Base-by-base conservation (phyloP, 2,329 filamentous ascomycete genomes). In the Pseudogymnoascus sp. region DNA sequence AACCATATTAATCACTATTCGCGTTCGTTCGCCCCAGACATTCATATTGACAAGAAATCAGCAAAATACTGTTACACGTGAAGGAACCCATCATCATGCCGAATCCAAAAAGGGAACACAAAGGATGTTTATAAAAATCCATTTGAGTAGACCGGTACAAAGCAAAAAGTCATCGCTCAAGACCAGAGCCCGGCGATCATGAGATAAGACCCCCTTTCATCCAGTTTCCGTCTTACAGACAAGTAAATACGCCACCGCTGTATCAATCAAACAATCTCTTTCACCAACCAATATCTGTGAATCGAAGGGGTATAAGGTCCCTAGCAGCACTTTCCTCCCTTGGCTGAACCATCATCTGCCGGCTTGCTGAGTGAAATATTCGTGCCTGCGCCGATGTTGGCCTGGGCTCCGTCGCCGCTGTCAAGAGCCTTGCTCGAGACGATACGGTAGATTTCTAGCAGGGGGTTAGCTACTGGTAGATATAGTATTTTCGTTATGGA, bases 381-480 rank as follows among this genome's bases (percentile, higher is more conserved):
- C 71, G 86, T 88, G 72, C 91, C 89, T 69, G 89, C 86, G 69
- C 87, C 87, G 72, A 95, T 89, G 69, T 89, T 89, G 73, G 89
- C 89, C 75, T 91, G 89, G 68, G 88, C 83, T 66, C 86, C 85
- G 71, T 96, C 93, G 74, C 90, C 91, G 74, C 89, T 90, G 76
- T 97, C 93, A 72, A 98, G 87, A 43, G 92, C 91, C 84, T 98
- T 98, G 85, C 90, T 95, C 63, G 93, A 98, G 68, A 99, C 95
- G 72, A 99, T 99, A 74, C 93, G 90, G 84, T 98, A 99, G 81
- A 99, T 99, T 84, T 99, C 95, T 96, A 75, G 31, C 33, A 46
- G 41, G 59, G 62, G 46, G 35, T 67, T 62, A 68, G 62, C 33
- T 50, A 40, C 1, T 46, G 12, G n/a, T n/a, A 56, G 14, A 59